Evolutionary conservation across 805 yeast species (phyloP).

Genomic region (Ogataea zsoltii): DNA sequence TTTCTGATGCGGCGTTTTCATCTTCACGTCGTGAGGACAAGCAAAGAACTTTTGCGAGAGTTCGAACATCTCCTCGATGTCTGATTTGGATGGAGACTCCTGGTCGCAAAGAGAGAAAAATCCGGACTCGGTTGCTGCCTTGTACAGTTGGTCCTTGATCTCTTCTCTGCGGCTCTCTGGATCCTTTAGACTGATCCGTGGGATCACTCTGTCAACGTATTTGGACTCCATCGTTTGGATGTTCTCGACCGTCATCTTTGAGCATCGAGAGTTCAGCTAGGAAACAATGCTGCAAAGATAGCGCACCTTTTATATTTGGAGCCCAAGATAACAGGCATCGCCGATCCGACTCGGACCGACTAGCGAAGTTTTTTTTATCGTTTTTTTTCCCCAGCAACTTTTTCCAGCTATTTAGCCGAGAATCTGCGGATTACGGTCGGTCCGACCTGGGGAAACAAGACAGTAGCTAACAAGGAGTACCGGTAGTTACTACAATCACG

Average conservation of each 20-base stretch:
- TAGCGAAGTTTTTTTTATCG: neutral
- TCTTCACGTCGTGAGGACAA: slow-evolving; percentile 26
- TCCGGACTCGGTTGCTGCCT: slow-evolving; percentile 34
- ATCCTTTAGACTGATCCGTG: slow-evolving; percentile 32
- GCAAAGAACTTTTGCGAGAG: slow-evolving; percentile 28
- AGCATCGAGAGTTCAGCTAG: neutral
- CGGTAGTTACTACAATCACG: no score
- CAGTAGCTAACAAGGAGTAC: neutral
- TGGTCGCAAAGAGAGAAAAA: slow-evolving; percentile 36
- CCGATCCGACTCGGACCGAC: slow-evolving; percentile 10
- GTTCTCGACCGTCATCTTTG: neutral
- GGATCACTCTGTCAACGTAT: slow-evolving; percentile 26
- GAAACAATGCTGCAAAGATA: no score
- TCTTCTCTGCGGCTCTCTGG: slow-evolving; percentile 30
- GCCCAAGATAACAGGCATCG: neutral
- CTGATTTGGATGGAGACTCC: slow-evolving; percentile 31
- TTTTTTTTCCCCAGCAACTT: no score
- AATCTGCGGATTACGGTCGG: no score
- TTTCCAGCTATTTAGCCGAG: no score
- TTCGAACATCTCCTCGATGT: slow-evolving; percentile 32
- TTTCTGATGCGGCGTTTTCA: slow-evolving; percentile 34
- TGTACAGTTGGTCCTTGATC: slow-evolving; percentile 31
- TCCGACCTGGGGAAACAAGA: no score
- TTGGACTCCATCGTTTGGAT: slow-evolving; percentile 2
- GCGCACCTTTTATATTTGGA: neutral